Conservation (phyloP, 1,139 yeast genomes). For the Taiozyma onychis region DNA sequence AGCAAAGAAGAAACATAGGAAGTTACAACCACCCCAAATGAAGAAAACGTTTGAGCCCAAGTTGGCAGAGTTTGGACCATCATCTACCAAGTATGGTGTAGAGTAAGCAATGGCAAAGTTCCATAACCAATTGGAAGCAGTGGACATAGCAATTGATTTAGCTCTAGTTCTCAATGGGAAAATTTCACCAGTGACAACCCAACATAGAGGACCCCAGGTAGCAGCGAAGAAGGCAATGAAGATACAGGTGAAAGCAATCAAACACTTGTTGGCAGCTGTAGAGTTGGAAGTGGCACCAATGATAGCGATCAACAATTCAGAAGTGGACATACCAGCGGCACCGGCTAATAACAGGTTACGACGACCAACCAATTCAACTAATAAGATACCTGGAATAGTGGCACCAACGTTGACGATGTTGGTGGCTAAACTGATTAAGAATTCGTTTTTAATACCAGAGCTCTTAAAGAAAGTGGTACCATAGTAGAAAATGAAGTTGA, state of each 20-base stretch:
- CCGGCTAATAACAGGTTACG: conserved; percentile 45
- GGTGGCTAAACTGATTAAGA: conserved; percentile 46
- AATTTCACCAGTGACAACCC: conserved; percentile 72
- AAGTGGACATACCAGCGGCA: conserved; percentile 49
- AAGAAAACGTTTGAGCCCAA: conserved; percentile 65
- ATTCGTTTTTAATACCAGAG: conserved; percentile 41
- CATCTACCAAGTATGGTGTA: conserved; percentile 64
- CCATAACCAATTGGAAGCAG: conserved; percentile 75
- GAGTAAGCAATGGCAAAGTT: conserved; percentile 67
- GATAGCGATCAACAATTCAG: conserved; percentile 54
- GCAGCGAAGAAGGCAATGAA: conserved; percentile 70
- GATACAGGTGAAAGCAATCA: conserved; percentile 61
- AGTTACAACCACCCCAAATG: conserved; percentile 55
- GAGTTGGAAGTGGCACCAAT: conserved; percentile 40
- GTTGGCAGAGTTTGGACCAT: conserved; percentile 51
- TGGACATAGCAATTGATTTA: conserved; percentile 64
- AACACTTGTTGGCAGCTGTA: conserved; percentile 43
- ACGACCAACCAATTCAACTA: conserved; percentile 49
- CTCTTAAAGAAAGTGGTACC: conserved; percentile 57
- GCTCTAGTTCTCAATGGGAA: conserved; percentile 68
- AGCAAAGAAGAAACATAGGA: conserved; percentile 38
- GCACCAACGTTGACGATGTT: conserved; percentile 58
- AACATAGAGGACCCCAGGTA: conserved; percentile 74
- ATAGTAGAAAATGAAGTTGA: conserved; percentile 62
- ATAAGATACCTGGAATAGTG: conserved; percentile 56